These are phyloP conservation scores for Dipteronia sinensis DNA, from an alignment of 345 rosid species.

Conservation along the genomic window DNA sequence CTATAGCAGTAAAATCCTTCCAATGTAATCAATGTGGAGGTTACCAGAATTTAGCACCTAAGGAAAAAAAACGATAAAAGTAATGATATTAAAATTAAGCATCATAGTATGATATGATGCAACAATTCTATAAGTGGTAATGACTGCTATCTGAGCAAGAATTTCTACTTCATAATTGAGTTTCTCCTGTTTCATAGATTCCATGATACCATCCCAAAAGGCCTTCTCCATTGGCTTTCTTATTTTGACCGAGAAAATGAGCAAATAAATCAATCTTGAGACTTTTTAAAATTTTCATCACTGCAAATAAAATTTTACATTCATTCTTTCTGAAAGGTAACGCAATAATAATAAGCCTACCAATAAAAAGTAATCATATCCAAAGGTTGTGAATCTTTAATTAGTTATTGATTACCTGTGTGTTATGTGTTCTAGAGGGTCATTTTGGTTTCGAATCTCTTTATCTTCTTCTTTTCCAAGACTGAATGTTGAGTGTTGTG, in stretches of 20 bases:
- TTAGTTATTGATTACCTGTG: too few relatives aligned
- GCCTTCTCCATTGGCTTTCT: conserved; percentile 81
- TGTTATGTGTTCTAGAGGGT: too few relatives aligned
- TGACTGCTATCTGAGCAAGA: conserved; percentile 64
- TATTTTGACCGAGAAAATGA: conserved; percentile 45
- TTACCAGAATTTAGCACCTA: conserved; percentile 74
- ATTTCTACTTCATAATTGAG: conserved; percentile 72
- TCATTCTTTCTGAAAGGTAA: not conserved
- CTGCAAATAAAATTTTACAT: not conserved
- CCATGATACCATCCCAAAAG: conserved; percentile 82
- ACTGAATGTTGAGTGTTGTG: too few relatives aligned
- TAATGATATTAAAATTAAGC: not conserved
- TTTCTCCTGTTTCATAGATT: conserved; percentile 61
- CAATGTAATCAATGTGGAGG: conserved; percentile 71
- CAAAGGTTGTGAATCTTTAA: not conserved
- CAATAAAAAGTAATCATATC: not conserved
- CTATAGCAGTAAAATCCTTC: too few relatives aligned
- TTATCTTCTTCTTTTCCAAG: too few relatives aligned
- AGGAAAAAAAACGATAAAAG: conserved; percentile 3
- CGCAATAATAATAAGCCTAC: not conserved
- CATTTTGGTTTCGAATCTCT: too few relatives aligned
- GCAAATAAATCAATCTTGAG: conserved; percentile 6
- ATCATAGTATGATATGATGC: not conserved
- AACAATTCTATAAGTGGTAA: not conserved
- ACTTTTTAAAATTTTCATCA: not conserved